Base-by-base conservation (phyloP, 768 basidiomycete species). In the Pleurotus eryngii region DNA sequence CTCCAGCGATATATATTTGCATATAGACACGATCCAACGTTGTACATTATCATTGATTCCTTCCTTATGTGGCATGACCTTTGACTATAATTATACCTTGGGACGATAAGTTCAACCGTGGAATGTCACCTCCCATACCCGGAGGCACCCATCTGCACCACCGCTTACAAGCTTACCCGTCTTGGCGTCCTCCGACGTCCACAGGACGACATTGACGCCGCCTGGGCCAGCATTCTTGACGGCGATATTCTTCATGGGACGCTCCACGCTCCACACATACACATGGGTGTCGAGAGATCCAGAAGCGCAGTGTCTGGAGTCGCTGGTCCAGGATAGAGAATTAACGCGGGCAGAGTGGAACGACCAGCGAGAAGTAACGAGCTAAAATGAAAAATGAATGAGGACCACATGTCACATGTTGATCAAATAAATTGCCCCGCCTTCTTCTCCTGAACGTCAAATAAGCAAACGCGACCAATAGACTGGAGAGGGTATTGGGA, bases 281-380 rank as follows among this genome's bases (percentile, higher is more conserved):
- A 96, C 84, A 62, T 93, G 84, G 27, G 95, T 95, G 68, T 98
- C 96, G n/a, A 96, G 79, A 17, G 93, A 92, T 9, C 89, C 94
- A 3, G 93, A 94, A 9, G 86, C 95, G 60, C 90, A 82, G 65
- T 95, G 85, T 59, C 79, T 78, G 5, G 86, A 85, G 65, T 90
- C 86, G 5, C 82, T 63, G 5, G 89, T 85, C 85, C 90, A 95
- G 1, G 83, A 74, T 15, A 98, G 78, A 8, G 90, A 84, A 63
- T 87, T 82, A 59, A 98, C 82, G 26, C 92, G 86, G 0, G 85
- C 91, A 7, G 86, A 79, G 73, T 98, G 96, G 76, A 87, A 84
- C 6, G 89, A 82, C 96, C 96, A 98, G 56, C 85, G 84, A 3
- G 85, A 79, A 39, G 87, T 89, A 58, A 88, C 74, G 61, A 81